A percentile compares a stretch with the other conserved stretches of the same genome.
Evolutionary conservation across 371 early-diverging fungal species (phyloP).

Genomic region (Sporodiniella umbellata): DNA sequence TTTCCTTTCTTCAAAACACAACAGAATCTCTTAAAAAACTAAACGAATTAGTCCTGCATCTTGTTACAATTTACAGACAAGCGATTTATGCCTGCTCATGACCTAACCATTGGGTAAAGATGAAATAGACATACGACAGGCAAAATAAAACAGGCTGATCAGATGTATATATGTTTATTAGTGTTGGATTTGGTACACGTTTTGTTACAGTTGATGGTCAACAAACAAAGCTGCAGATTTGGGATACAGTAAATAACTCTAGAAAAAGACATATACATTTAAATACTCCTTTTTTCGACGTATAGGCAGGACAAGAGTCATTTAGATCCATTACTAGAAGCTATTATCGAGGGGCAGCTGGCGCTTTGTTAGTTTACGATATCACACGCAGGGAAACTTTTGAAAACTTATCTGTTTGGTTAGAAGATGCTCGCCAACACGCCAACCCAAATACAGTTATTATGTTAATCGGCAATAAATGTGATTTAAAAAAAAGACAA

Average conservation of each 20-base stretch:
- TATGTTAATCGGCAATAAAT: conserved; percentile 94
- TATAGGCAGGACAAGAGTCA: conserved; percentile 89
- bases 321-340: conserved; percentile 95
- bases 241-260: conserved; percentile 92
- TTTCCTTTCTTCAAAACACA: conserved; percentile 4
- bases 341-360: conserved; percentile 97
- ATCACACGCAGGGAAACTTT: conserved; percentile 83
- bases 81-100: conserved; percentile 80
- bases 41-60: conserved; percentile 79
- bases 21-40: neutral
- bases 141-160: neutral
- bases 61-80: conserved; percentile 82
- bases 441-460: conserved; percentile 90
- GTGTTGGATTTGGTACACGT: conserved; percentile 83
- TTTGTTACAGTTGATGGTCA: conserved; percentile 77
- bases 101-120: conserved; percentile 77
- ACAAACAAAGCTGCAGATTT: conserved; percentile 95
- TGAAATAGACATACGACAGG: neutral
- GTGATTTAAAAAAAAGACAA: conserved; percentile 82
- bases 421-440: conserved; percentile 85
- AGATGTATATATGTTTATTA: conserved; percentile 14
- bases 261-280: neutral
- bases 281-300: neutral
- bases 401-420: conserved; percentile 88
- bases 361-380: conserved; percentile 76